Conservation (phyloP, 192 early-diverging fungal genomes). For the Mortierella claussenii region DNA sequence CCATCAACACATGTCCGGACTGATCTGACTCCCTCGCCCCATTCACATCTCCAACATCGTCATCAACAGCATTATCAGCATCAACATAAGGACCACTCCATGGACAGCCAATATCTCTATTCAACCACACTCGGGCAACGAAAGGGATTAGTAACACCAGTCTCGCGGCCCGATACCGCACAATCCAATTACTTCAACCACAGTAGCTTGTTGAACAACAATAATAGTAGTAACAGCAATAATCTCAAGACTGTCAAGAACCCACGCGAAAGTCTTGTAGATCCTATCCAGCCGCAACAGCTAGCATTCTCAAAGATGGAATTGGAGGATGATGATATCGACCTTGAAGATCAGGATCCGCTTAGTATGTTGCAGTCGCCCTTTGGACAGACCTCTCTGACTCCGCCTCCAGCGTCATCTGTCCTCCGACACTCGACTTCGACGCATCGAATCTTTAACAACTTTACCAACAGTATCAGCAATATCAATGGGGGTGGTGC, state of each 20-base stretch:
- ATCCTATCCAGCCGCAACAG: conserved; percentile 13
- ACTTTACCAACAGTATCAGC: background rate
- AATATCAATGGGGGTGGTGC: background rate
- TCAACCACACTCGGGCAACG: background rate
- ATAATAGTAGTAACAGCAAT: background rate
- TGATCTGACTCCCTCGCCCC: background rate
- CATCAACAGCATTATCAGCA: conserved; percentile 14
- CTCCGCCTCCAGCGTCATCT: conserved; percentile 32
- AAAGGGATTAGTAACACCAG: conserved; percentile 24
- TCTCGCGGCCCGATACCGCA: conserved; percentile 21
- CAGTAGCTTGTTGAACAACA: background rate
- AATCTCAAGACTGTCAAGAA: background rate
- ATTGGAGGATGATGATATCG: conserved; percentile 1
- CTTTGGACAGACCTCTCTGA: conserved; percentile 24
- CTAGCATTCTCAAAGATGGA: conserved; percentile 7
- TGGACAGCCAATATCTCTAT: conserved; percentile 7
- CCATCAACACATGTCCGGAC: conserved; percentile 24
- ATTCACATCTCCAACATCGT: conserved; percentile 8
- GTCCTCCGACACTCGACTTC: conserved; percentile 27
- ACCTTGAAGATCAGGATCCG: background rate
- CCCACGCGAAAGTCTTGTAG: conserved; percentile 39
- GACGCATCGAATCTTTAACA: conserved; percentile 10
- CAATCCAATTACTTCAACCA: conserved; percentile 21
- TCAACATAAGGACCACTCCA: conserved; percentile 1
- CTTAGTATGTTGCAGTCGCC: background rate